Conservation (phyloP, 805 yeast genomes). For the Grigorovia humatica region DNA sequence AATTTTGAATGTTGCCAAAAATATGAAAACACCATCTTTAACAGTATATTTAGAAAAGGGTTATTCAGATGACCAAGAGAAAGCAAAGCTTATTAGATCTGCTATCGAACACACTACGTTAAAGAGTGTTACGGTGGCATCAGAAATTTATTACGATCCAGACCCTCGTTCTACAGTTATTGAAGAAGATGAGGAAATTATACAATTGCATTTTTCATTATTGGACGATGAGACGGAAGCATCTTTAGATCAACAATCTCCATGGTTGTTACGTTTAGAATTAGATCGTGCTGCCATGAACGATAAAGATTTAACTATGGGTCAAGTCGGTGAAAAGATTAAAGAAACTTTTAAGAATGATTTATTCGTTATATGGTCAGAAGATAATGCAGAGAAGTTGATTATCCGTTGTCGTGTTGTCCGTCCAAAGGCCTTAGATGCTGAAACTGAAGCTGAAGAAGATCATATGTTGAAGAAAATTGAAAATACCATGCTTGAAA, state of each 20-base stretch:
- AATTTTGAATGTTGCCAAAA: constrained; percentile 93
- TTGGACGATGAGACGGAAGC: constrained; percentile 97
- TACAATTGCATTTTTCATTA: constrained; percentile 78
- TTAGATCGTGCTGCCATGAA: constrained; percentile 98
- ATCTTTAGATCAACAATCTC: constrained; percentile 87
- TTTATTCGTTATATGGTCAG: constrained; percentile 96
- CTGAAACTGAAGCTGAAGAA: constrained; percentile 91
- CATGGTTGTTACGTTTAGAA: constrained; percentile 86
- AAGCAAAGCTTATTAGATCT: constrained; percentile 89
- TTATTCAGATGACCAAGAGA: constrained; percentile 78
- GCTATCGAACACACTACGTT: constrained; percentile 94
- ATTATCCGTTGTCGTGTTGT: constrained; percentile 97
- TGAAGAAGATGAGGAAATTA: constrained; percentile 91
- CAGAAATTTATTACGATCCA: constrained; percentile 96
- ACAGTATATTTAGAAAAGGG: constrained; percentile 79
- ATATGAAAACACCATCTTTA: constrained; percentile 95
- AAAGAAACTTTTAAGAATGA: constrained; percentile 90
- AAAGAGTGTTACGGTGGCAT: constrained; percentile 90
- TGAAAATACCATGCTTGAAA: constrained; percentile 92
- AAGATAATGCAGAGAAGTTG: constrained; percentile 95
- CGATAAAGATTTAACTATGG: constrained; percentile 95
- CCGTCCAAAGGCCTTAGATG: constrained; percentile 87
- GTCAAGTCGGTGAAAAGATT: constrained; percentile 94
- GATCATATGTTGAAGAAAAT: constrained; percentile 92
- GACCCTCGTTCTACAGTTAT: constrained; percentile 96